These are phyloP conservation scores for Taphrina pruni DNA, from an alignment of 1,139 yeast species.

Conservation along the genomic window DNA sequence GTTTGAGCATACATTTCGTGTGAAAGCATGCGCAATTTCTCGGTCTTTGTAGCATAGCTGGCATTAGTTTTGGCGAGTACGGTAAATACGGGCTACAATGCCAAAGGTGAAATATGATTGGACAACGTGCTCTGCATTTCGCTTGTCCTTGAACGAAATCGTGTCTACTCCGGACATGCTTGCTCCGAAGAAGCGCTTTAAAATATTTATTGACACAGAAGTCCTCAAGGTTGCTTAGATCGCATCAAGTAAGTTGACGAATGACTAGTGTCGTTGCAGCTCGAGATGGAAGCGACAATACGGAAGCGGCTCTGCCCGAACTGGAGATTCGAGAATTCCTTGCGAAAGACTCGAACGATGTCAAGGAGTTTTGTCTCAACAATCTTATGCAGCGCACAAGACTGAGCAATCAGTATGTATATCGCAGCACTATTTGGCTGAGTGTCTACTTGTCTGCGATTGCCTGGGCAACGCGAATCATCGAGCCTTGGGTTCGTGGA, in stretches of 20 bases:
- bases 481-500: slow-evolving; percentile 27
- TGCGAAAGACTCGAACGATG: slow-evolving; percentile 3
- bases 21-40: too few species aligned
- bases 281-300: not conserved
- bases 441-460: slow-evolving; percentile 17
- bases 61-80: slow-evolving; percentile 4
- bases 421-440: slow-evolving; percentile 23
- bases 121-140: slow-evolving; percentile 10
- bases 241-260: not conserved
- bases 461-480: slow-evolving; percentile 21
- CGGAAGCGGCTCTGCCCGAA: slow-evolving; percentile 14
- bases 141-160: not conserved
- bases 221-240: not conserved
- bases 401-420: slow-evolving; percentile 30
- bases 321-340: slow-evolving; percentile 17
- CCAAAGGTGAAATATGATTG: slow-evolving; percentile 2
- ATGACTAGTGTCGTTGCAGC: not conserved
- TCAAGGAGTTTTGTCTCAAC: slow-evolving; percentile 34
- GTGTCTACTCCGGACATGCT: not conserved
- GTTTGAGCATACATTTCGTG: too few species aligned
- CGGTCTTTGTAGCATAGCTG: not conserved
- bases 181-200: not conserved
- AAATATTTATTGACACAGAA: not conserved
- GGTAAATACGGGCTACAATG: not conserved
- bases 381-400: slow-evolving; percentile 35